Conservation (phyloP, 192 early-diverging fungal genomes). For the Entrophospora sp. region DNA sequence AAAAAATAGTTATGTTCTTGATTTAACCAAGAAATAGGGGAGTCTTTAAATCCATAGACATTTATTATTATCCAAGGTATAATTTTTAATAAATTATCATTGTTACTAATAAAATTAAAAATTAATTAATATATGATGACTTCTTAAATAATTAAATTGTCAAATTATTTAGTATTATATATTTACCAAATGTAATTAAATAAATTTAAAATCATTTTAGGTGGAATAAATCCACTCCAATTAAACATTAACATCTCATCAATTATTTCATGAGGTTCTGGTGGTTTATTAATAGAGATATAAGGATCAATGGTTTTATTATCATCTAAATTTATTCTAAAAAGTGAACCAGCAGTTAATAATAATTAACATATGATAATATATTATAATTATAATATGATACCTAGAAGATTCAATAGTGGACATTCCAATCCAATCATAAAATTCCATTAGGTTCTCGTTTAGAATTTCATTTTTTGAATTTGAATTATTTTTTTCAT, state of each 20-base stretch:
- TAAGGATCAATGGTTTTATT: conserved; percentile 31
- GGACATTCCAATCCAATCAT: conserved; percentile 38
- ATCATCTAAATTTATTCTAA: conserved; percentile 29
- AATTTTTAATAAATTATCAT: neutral
- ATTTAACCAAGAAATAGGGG: conserved; percentile 34
- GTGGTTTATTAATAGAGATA: conserved; percentile 28
- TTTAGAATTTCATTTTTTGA: conserved; percentile 21
- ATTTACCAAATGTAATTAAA: conserved; percentile 25
- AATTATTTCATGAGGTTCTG: conserved; percentile 15
- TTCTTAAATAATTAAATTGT: too few species aligned
- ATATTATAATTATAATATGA: neutral
- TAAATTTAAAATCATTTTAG: conserved; percentile 19
- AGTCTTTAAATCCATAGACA: conserved; percentile 37
- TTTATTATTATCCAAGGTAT: conserved; percentile 29
- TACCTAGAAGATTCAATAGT: conserved; percentile 30
- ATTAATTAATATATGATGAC: neutral
- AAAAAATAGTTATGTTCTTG: conserved; percentile 31
- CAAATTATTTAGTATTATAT: neutral
- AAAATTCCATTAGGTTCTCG: conserved; percentile 30
- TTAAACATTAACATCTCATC: conserved; percentile 8
- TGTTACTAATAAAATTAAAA: neutral
- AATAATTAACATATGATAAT: neutral
- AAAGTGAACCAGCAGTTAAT: neutral
- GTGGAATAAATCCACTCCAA: conserved; percentile 31
- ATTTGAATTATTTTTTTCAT: conserved; percentile 26